Conservation (phyloP, 257 asterid genomes). For the Nicotiana otophora region DNA sequence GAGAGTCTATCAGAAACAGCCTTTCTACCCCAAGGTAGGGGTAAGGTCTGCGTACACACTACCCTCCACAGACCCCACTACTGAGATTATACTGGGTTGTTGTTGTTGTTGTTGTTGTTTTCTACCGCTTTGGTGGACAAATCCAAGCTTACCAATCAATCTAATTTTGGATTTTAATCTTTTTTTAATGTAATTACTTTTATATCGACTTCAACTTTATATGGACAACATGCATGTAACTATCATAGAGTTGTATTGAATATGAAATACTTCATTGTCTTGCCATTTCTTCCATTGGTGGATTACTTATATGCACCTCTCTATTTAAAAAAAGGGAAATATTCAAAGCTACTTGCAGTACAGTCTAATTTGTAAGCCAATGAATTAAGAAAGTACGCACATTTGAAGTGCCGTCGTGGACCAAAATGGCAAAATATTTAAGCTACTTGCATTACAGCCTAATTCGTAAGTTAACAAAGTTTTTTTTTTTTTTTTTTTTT, state of each 20-base stretch:
- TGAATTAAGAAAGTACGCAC: not conserved
- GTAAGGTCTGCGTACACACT: too few species aligned
- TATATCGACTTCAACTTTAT: not conserved
- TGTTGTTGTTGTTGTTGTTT: too few species aligned
- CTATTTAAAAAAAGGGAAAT: not conserved
- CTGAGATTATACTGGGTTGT: too few species aligned
- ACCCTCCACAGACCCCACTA: too few species aligned
- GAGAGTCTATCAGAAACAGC: too few species aligned
- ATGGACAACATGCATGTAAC: not conserved
- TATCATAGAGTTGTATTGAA: not conserved
- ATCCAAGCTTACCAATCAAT: not conserved
- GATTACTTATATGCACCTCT: not conserved
- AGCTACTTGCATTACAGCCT: too few species aligned
- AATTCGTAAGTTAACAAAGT: too few species aligned
- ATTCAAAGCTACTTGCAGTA: not conserved
- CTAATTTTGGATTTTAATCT: not conserved
- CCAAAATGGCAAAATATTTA: too few species aligned
- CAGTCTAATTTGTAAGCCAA: not conserved
- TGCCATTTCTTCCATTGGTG: not conserved
- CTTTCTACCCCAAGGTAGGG: too few species aligned
- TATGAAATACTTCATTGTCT: not conserved
- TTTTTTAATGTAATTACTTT: too few species aligned
- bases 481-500: too few species aligned
- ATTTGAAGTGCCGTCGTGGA: not conserved
- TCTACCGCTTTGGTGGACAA: not conserved